Evolutionary conservation across 2,329 filamentous ascomycete species (phyloP), one percentile per base, ranked within the genome.

Genomic region (Colletotrichum sansevieriae): DNA sequence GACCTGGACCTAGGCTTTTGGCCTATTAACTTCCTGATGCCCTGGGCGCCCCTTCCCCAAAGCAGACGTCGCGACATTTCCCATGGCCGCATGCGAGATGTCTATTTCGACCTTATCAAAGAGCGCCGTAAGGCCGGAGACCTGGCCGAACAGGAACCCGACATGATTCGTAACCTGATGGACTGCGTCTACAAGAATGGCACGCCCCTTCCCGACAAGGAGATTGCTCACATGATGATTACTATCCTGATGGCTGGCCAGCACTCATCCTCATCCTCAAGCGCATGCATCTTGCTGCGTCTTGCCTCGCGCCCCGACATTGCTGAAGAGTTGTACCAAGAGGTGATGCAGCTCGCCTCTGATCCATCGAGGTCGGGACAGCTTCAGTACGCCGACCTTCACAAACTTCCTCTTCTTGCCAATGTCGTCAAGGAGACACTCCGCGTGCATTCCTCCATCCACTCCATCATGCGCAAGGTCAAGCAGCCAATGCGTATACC

Each of bases 101-200:
- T 82, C 91, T 91, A 97, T 82, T 91, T 91, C 83, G 90, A 94
- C 61, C 94, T 95, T 65, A 94, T 97, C 78, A 83, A 89, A 76
- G 86, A 91, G 76, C 89, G 94, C 73, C 88, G 92, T 49, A 84
- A 81, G 80, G 79, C 57, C 22, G 22, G 22, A 25, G 22, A 25
- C 22, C 22, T 22, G 22, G 22, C 3, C 72, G 81, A 83, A 37
- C 83, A 89, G 62, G 81, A 86, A 69, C 84, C 87, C 57, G 94
- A 97, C 79, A 97, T 97, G 86, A 94, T 97, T 79, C 94, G 92
- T 88, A 94, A 96, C 76, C 83, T 97, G 71, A 96, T 97, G 93
- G 89, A 89, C 74, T 93, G 90, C 74, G 86, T 84, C 22, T 97
- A 97, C 87, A 97, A 97, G 84, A 89, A 95, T 74, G 94, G 93